Percentiles rank a stretch among this genome's conserved stretches.
Conservation (phyloP, 257 asterid genomes). For the Plantago major region DNA sequence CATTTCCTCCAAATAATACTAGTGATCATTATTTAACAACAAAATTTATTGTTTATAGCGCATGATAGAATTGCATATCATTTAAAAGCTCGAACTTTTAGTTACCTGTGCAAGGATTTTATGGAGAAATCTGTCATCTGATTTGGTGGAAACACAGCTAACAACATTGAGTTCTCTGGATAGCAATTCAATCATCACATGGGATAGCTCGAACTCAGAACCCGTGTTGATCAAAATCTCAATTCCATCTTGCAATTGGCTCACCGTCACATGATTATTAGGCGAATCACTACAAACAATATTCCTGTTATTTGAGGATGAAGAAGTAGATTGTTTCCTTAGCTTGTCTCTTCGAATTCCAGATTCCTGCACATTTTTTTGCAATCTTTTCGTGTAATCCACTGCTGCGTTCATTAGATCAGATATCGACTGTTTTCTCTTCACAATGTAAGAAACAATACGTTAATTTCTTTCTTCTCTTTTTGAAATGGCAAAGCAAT, state of each 20-base stretch:
- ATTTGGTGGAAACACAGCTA: slow-evolving; percentile 4
- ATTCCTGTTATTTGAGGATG: neutral
- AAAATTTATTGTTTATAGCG: too few species aligned
- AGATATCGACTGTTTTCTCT: slow-evolving; percentile 9
- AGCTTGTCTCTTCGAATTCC: slow-evolving; percentile 7
- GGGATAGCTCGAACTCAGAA: slow-evolving; percentile 5
- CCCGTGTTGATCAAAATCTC: slow-evolving; percentile 1
- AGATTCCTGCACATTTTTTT: slow-evolving; percentile 4
- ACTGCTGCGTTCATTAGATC: slow-evolving; percentile 11
- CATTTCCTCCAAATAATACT: too few species aligned
- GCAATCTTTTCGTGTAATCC: slow-evolving; percentile 4
- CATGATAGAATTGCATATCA: too few species aligned
- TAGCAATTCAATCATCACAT: slow-evolving; percentile 6
- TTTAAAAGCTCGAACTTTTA: too few species aligned
- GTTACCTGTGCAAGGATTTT: slow-evolving; percentile 11
- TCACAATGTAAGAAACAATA: too few species aligned
- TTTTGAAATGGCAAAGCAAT: too few species aligned
- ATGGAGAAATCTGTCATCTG: slow-evolving; percentile 7
- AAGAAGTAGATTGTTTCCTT: neutral
- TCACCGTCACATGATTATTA: neutral
- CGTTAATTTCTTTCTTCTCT: neutral
- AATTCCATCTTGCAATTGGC: neutral
- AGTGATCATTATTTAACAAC: too few species aligned
- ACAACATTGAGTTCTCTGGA: neutral
- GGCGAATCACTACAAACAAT: neutral